These are phyloP conservation scores for Fusarium xyrophilum DNA, from an alignment of 2,329 filamentous ascomycete genomes.

Conservation along the genomic window DNA sequence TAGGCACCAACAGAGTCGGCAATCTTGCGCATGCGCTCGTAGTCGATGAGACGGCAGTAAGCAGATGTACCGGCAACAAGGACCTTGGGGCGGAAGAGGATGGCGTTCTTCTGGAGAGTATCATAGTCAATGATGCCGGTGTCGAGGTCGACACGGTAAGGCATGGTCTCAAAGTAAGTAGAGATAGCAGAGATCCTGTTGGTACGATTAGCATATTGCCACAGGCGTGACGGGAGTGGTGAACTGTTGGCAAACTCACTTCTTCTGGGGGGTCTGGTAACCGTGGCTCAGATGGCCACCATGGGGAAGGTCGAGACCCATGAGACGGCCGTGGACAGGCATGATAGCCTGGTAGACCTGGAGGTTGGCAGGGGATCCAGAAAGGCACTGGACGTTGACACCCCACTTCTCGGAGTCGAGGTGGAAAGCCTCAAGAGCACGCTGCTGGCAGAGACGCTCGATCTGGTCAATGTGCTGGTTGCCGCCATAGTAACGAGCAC, in stretches of 20 bases:
- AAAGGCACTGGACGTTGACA: slow-evolving; percentile 96
- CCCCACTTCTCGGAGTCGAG: slow-evolving; percentile 91
- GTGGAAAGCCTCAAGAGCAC: slow-evolving; percentile 90
- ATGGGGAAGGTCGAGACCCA: slow-evolving; percentile 95
- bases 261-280: slow-evolving; percentile 94
- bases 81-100: slow-evolving; percentile 93
- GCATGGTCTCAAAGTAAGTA: slow-evolving; percentile 99
- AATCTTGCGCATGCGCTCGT: slow-evolving; percentile 93
- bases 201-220: slow-evolving; percentile 1
- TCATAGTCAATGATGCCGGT: slow-evolving; percentile 99
- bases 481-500: slow-evolving; percentile 97
- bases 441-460: slow-evolving; percentile 92
- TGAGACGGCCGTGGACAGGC: slow-evolving; percentile 92
- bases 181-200: slow-evolving; percentile 89
- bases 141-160: slow-evolving; percentile 86
- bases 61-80: slow-evolving; percentile 96
- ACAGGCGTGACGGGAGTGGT: background rate
- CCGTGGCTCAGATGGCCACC: slow-evolving; percentile 95
- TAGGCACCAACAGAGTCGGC: slow-evolving; percentile 93
- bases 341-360: slow-evolving; percentile 99
- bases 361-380: slow-evolving; percentile 93
- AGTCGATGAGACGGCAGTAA: slow-evolving; percentile 98
- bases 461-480: slow-evolving; percentile 99
- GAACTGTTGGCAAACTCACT: slow-evolving; percentile 60
- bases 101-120: slow-evolving; percentile 84